These are phyloP conservation scores for Beauveria australis DNA, from an alignment of 2,329 filamentous ascomycete species.

Conservation along the genomic window DNA sequence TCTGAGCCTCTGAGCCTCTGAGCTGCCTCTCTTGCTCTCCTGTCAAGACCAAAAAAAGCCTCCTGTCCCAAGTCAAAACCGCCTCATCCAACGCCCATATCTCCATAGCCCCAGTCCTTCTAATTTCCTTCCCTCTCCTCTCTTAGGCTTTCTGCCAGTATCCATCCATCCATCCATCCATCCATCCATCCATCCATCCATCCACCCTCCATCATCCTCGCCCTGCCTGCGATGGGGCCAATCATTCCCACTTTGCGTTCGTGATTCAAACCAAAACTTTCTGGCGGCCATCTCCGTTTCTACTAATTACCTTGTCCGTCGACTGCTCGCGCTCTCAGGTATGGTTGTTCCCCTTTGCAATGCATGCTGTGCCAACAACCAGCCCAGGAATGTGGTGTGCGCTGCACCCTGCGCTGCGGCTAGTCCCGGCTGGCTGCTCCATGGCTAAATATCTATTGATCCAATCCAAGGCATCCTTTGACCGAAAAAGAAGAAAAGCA, in stretches of 20 bases:
- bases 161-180: background rate
- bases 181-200: background rate
- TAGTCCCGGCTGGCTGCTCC: slow-evolving; percentile 1
- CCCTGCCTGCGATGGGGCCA: background rate
- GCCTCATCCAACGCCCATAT: slow-evolving; percentile 2
- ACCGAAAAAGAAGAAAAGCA: background rate
- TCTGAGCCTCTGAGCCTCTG: background rate
- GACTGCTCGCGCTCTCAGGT: background rate
- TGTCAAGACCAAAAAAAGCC: background rate
- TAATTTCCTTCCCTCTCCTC: slow-evolving; percentile 3
- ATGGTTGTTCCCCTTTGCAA: background rate
- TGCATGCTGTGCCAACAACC: background rate
- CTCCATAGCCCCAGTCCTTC: slow-evolving; percentile 9
- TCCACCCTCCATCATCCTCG: background rate
- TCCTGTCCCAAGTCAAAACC: background rate
- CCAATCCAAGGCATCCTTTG: background rate
- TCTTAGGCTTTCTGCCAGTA: background rate
- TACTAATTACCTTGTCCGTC: background rate
- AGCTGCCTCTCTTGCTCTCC: background rate
- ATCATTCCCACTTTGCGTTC: background rate
- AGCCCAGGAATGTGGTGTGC: background rate
- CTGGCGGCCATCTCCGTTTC: slow-evolving; percentile 1
- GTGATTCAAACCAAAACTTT: background rate
- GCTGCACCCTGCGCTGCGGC: background rate
- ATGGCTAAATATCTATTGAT: no score